Conservation (phyloP, 2,329 filamentous ascomycete species). For the Alternaria tenuissima region DNA sequence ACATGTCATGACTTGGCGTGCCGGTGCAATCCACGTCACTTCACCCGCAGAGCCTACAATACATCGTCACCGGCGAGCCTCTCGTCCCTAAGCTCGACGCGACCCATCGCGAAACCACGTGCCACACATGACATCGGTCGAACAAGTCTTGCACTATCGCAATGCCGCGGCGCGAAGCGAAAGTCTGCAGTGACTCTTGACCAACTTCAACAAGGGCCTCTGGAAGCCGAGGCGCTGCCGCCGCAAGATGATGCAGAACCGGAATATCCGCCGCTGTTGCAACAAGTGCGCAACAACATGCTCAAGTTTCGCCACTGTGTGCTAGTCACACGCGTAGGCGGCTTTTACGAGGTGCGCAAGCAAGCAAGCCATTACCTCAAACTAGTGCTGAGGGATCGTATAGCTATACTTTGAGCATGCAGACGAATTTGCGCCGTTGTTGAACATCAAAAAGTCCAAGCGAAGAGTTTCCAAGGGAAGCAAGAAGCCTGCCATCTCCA, state of each 20-base stretch:
- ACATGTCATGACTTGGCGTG: conserved; percentile 10
- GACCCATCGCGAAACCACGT: conserved; percentile 42
- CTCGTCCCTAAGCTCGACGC: conserved; percentile 31
- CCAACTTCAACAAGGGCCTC: conserved; percentile 64
- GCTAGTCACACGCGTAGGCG: conserved; percentile 87
- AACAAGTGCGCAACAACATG: conserved; percentile 90
- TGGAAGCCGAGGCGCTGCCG: conserved; percentile 55
- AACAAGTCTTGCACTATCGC: conserved; percentile 27
- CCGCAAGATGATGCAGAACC: conserved; percentile 58
- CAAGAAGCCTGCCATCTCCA: conserved; percentile 72
- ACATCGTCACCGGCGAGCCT: neutral
- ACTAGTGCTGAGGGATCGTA: conserved; percentile 16
- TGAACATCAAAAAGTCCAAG: conserved; percentile 85
- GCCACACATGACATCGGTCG: conserved; percentile 12
- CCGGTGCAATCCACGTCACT: neutral
- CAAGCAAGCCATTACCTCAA: neutral
- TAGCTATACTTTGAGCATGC: conserved; percentile 93
- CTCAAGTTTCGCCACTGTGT: conserved; percentile 89
- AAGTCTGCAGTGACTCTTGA: conserved; percentile 46
- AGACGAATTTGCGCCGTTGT: conserved; percentile 81
- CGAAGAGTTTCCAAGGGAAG: conserved; percentile 71
- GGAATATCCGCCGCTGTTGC: conserved; percentile 84
- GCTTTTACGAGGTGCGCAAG: conserved; percentile 80
- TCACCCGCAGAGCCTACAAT: neutral
- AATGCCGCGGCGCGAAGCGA: conserved; percentile 53